phyloP scores from a whole-genome alignment of 2,329 filamentous ascomycete species.

The Neofusicoccum sp. region DNA sequence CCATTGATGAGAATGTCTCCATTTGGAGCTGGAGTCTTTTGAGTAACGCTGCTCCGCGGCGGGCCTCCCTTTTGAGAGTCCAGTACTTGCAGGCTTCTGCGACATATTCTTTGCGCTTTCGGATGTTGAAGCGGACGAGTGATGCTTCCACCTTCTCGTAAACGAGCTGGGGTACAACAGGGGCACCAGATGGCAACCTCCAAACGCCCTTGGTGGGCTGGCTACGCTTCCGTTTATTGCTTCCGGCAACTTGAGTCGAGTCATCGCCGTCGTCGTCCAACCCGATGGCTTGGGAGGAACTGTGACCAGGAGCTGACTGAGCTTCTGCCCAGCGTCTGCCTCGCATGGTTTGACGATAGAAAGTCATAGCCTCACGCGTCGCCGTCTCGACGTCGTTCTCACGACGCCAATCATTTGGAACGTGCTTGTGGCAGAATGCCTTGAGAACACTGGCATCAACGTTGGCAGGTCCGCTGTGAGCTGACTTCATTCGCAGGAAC shows the following conservation, averaged over 20 bases:
- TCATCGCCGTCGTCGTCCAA: conserved; percentile 54
- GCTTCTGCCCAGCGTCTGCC: conserved; percentile 91
- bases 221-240: conserved; percentile 62
- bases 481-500: conserved; percentile 96
- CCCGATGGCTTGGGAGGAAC: conserved; percentile 38
- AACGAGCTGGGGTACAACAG: conserved; percentile 87
- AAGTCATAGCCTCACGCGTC: conserved; percentile 80
- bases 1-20: conserved; percentile 96
- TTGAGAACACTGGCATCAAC: conserved; percentile 84
- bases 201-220: conserved; percentile 70
- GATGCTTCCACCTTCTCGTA: conserved; percentile 84
- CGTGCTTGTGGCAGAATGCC: conserved; percentile 95
- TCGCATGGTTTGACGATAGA: conserved; percentile 87
- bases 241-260: conserved; percentile 40
- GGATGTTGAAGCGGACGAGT: conserved; percentile 77
- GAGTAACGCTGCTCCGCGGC: conserved; percentile 85
- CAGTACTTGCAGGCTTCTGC: conserved; percentile 95
- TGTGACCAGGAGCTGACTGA: conserved; percentile 67
- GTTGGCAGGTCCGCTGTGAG: conserved; percentile 74
- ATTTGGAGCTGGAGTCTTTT: conserved; percentile 93
- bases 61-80: conserved; percentile 93
- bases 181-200: conserved; percentile 92
- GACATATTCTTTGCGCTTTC: conserved; percentile 88
- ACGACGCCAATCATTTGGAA: conserved; percentile 82
- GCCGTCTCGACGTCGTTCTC: conserved; percentile 83